Conservation (phyloP, 495 filamentous ascomycete genomes). For the Penicillium ucsense region DNA sequence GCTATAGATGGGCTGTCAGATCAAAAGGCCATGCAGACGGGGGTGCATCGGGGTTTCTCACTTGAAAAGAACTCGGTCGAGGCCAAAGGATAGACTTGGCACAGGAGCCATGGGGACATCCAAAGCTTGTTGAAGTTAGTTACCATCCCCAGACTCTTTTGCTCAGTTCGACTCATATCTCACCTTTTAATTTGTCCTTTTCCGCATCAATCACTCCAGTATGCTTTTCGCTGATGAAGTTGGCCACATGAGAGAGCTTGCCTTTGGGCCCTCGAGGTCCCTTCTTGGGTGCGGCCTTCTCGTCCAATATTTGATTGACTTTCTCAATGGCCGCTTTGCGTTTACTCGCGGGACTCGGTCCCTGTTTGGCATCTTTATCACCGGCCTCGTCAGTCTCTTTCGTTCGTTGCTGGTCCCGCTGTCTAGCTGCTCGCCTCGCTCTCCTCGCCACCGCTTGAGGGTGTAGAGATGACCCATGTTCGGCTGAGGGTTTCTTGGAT, state of each 20-base stretch:
- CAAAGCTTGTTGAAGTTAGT: constrained; percentile 32
- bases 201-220: constrained; percentile 9
- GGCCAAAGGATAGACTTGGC: constrained; percentile 62
- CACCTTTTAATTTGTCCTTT: constrained; percentile 11
- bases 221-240: constrained; percentile 3
- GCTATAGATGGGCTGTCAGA: constrained; percentile 22
- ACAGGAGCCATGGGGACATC: constrained; percentile 48
- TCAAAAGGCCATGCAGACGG: background rate
- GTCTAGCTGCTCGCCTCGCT: background rate
- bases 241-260: constrained; percentile 7
- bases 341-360: background rate
- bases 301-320: constrained; percentile 1
- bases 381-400: background rate
- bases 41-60: constrained; percentile 14
- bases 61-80: constrained; percentile 93
- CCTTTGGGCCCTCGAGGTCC: constrained; percentile 1
- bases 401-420: background rate
- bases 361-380: background rate
- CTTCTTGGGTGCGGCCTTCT: background rate
- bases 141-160: background rate
- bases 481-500: background rate
- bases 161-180: background rate
- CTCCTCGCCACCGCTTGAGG: background rate
- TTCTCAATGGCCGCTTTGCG: background rate
- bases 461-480: background rate